These are phyloP conservation scores for Tulasnella sp. DNA, from an alignment of 768 basidiomycete species.

Conservation along the genomic window DNA sequence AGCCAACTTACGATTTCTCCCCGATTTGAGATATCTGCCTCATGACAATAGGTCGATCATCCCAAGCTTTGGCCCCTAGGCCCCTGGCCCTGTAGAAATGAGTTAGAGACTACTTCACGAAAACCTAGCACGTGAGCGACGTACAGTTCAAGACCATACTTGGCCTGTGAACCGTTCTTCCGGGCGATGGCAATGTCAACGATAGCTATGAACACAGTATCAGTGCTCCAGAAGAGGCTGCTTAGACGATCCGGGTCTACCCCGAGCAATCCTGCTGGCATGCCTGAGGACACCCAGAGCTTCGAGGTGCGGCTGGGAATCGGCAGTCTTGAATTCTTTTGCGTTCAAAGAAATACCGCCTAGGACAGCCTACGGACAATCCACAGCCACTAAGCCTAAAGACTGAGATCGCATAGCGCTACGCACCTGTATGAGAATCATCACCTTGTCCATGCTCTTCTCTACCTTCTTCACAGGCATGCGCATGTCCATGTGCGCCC, in stretches of 20 bases:
- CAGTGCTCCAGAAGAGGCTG: not conserved
- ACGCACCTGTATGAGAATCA: slow-evolving; percentile 65
- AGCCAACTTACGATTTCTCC: slow-evolving; percentile 65
- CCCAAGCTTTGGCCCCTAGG: slow-evolving; percentile 81
- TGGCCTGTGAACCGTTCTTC: slow-evolving; percentile 54
- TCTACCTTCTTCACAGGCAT: slow-evolving; percentile 63
- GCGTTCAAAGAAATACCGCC: slow-evolving; percentile 58
- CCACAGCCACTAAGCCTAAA: too few species aligned
- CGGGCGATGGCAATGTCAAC: slow-evolving; percentile 66
- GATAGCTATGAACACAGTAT: slow-evolving; percentile 39
- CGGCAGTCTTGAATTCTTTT: slow-evolving; percentile 57
- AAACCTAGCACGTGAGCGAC: not conserved
- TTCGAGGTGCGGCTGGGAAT: slow-evolving; percentile 65
- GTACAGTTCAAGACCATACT: slow-evolving; percentile 41
- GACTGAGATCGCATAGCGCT: not conserved
- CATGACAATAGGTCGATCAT: slow-evolving; percentile 72
- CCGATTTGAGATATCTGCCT: slow-evolving; percentile 86
- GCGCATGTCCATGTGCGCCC: slow-evolving; percentile 65
- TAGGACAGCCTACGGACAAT: slow-evolving; percentile 47
- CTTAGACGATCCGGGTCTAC: slow-evolving; percentile 29
- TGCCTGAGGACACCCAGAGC: slow-evolving; percentile 63
- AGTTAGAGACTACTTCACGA: not conserved
- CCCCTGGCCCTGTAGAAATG: slow-evolving; percentile 46
- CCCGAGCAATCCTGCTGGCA: slow-evolving; percentile 62
- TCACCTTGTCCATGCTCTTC: slow-evolving; percentile 64